Evolutionary conservation across 495 filamentous ascomycete species (phyloP), one percentile per base, ranked within the genome.

Genomic region (Penicillium longicatenatum): DNA sequence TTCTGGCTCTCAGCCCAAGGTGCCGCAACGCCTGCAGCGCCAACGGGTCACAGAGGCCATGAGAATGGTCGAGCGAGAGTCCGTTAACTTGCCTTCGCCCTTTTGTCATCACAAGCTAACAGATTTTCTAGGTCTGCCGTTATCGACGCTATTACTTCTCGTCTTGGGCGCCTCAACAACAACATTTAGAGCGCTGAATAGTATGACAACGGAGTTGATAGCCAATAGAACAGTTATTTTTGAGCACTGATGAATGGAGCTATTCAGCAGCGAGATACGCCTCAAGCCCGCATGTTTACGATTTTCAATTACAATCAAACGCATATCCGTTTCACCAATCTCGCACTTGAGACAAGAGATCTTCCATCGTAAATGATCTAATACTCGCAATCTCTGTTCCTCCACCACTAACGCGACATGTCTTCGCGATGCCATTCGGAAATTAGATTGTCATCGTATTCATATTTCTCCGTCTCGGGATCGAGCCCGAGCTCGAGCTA

Each of bases 51-150:
- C 77, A 16, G 85, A 91, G 70, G 84, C 90, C 11, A 88, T 87
- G 79, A 74, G 73, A 53, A 78, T 91, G 70, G 76, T 92, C 60
- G 88, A 91, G 41, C 76, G 89, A 69, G 88, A 92, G 79, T 80
- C 48, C 54, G 79, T 75, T 48, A 17, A 17, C 3, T 37, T 24
- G 1, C 10, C 42, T 11, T 52, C 1, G 39, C 20, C 22, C 7
- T 16, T 14, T 48, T 31, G 54, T 14, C 24, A n/a, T 22, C 31
- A 45, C 33, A 53, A 50, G 56, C 62, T 52, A 68, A 50, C 22
- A 11, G 31, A 31, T 39, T 9, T 44, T 37, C 39, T 49, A 75
- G 72, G 41, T 75, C 73, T 33, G 71, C 73, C 43, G 70, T 74
- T 43, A 74, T 76, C 33, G 71, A 77, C 22, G 68, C 69, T 6